Evolutionary conservation across 2,329 filamentous ascomycete genomes (phyloP), one percentile per base, ranked within the genome.

Genomic region (Paecilomyces dactylethromorphus): DNA sequence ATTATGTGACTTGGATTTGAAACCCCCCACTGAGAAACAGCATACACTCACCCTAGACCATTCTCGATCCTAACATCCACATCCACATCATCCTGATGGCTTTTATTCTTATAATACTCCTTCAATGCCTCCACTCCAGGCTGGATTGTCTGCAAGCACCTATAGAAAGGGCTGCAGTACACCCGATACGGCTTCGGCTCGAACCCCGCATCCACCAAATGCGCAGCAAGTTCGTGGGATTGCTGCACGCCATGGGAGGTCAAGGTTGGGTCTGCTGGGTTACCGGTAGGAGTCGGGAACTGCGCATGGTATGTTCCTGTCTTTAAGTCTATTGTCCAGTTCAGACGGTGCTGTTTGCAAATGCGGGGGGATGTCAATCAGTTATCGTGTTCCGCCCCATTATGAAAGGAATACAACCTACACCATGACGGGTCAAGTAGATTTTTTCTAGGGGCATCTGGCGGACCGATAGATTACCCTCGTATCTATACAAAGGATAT

Each of bases 181-280:
- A 97, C 7, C 74, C 78, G 62, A 74, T 73, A 77, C 18, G 75
- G 75, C 57, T 75, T 76, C 0, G 75, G 74, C n/a, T 70, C 59
- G 54, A 77, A 70, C 2, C 64, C 60, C 0, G 68, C 63, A 29
- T 64, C 65, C 13, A 64, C 58, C 3, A 78, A 56, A 54, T 78
- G 70, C 6, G 62, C 67, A 2, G 82, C 92, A 53, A 97, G 82
- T 75, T 97, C 87, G 61, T 84, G 81, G 22, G 92, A 86, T 79
- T 99, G 94, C 56, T 85, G 82, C 49, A 95, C 88, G 59, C 94
- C 94, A 70, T 97, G 88, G 22, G 90, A 86, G 7, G 92, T 92
- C 66, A 99, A 83, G 10, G 91, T 87, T 53, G 92, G 92, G 71
- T 99, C 94, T 26, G 89, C 89, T 3, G 92, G 83, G 63, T 96